Conservation (phyloP, 2,329 filamentous ascomycete species). For the Exutisphaerella laricina region DNA sequence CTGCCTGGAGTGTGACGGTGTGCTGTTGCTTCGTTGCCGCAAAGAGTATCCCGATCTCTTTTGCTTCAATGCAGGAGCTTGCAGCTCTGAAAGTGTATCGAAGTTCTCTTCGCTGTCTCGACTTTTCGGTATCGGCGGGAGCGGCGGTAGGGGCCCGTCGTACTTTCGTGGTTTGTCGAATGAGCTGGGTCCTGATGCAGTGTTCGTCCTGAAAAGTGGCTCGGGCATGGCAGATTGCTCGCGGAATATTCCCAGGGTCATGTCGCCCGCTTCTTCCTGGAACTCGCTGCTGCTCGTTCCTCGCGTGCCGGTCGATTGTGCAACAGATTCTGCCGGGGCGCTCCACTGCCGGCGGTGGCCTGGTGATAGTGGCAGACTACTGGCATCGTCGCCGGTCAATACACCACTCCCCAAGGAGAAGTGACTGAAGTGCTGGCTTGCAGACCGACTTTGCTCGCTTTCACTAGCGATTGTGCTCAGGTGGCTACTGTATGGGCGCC, state of each 20-base stretch:
- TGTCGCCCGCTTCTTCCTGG: conserved; percentile 26
- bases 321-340: conserved; percentile 23
- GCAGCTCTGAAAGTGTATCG: conserved; percentile 33
- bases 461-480: conserved; percentile 36
- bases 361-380: conserved; percentile 24
- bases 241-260: conserved; percentile 29
- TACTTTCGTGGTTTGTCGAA: conserved; percentile 19
- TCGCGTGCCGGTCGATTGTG: conserved; percentile 15
- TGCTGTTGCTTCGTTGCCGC: conserved; percentile 30
- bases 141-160: conserved; percentile 27
- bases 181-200: conserved; percentile 3
- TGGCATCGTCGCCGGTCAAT: conserved; percentile 29
- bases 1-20: conserved; percentile 27
- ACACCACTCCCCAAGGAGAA: conserved; percentile 32
- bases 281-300: conserved; percentile 14
- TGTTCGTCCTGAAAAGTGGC: conserved; percentile 28
- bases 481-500: conserved; percentile 29
- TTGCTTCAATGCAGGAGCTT: conserved; percentile 27
- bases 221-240: conserved; percentile 32
- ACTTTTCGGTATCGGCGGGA: conserved; percentile 28
- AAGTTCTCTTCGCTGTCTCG: conserved; percentile 30
- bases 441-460: conserved; percentile 26
- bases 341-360: conserved; percentile 20
- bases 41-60: conserved; percentile 33
- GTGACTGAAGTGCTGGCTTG: conserved; percentile 29